A percentile compares a stretch with the other conserved stretches of the same genome.
Conservation (phyloP, 192 early-diverging fungal genomes). For the Coemansia sp. region DNA sequence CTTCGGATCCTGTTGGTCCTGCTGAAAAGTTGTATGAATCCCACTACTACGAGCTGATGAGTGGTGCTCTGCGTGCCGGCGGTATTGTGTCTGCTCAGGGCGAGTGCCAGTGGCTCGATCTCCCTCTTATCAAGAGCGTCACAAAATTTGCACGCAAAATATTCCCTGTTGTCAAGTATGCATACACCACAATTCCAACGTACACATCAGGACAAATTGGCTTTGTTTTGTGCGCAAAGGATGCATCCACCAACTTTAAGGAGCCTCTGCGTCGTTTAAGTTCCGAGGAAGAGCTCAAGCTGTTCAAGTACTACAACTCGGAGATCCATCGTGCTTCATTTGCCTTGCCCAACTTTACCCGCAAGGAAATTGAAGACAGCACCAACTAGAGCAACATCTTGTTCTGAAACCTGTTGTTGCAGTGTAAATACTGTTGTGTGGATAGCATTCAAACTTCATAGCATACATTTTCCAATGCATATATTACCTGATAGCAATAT, state of each 20-base stretch:
- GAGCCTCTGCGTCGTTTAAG: slow-evolving; percentile 76
- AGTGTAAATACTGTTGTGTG: no score
- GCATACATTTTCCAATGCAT: no score
- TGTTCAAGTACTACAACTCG: slow-evolving; percentile 92
- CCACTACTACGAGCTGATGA: slow-evolving; percentile 92
- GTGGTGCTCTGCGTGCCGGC: slow-evolving; percentile 79
- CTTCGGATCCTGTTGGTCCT: slow-evolving; percentile 97
- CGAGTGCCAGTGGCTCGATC: slow-evolving; percentile 99
- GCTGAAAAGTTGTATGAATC: slow-evolving; percentile 92
- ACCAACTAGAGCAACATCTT: not conserved
- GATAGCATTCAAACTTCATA: no score
- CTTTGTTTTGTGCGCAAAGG: slow-evolving; percentile 89
- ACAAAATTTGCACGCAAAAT: slow-evolving; percentile 74
- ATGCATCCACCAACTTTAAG: slow-evolving; percentile 69
- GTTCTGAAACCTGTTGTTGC: no score
- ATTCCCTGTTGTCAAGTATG: slow-evolving; percentile 92
- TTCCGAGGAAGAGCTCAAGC: slow-evolving; percentile 75
- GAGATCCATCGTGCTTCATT: slow-evolving; percentile 92
- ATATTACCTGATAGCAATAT: no score
- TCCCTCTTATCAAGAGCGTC: slow-evolving; percentile 89
- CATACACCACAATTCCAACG: slow-evolving; percentile 92
- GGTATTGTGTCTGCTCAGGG: slow-evolving; percentile 97
- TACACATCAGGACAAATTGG: slow-evolving; percentile 99
- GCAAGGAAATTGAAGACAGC: slow-evolving; percentile 28
- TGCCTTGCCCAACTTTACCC: slow-evolving; percentile 90